Evolutionary conservation across 1,284 basidiomycete species (phyloP).

Genomic region (Leccinum pallidistipes): DNA sequence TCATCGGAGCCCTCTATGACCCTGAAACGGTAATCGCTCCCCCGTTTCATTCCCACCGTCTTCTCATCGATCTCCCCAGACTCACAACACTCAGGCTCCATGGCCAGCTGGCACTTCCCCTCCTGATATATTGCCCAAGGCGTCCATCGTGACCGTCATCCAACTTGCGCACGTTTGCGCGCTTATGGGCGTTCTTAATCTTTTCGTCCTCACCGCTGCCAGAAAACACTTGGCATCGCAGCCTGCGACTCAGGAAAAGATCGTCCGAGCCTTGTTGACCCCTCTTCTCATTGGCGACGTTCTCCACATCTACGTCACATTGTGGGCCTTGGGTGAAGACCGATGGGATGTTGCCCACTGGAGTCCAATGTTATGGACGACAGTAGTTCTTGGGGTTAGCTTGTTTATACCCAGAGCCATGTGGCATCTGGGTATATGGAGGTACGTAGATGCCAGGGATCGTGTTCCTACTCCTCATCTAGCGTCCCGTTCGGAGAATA

Average conservation of each 20-base stretch:
- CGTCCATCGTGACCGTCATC: constrained; percentile 62
- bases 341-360: constrained; percentile 60
- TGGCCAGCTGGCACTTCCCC: constrained; percentile 56
- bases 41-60: constrained; percentile 5
- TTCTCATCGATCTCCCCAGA: constrained; percentile 39
- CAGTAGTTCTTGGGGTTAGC: constrained; percentile 59
- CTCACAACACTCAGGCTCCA: constrained; percentile 71
- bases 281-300: constrained; percentile 70
- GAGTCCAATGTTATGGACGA: constrained; percentile 68
- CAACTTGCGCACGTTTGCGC: constrained; percentile 77
- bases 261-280: constrained; percentile 58
- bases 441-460: constrained; percentile 68
- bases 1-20: constrained; percentile 64
- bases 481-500: constrained; percentile 15
- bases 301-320: constrained; percentile 60
- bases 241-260: constrained; percentile 67
- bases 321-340: constrained; percentile 71
- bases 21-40: constrained; percentile 54
- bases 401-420: constrained; percentile 65
- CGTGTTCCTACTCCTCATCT: constrained; percentile 13
- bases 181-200: constrained; percentile 67
- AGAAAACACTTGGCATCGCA: constrained; percentile 57
- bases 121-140: constrained; percentile 51
- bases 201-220: constrained; percentile 60
- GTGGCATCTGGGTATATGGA: constrained; percentile 72